A percentile compares a stretch with the other conserved stretches of the same genome.
Conservation (phyloP, 164 flowering plant genomes). For the Nymphaea colorata region DNA sequence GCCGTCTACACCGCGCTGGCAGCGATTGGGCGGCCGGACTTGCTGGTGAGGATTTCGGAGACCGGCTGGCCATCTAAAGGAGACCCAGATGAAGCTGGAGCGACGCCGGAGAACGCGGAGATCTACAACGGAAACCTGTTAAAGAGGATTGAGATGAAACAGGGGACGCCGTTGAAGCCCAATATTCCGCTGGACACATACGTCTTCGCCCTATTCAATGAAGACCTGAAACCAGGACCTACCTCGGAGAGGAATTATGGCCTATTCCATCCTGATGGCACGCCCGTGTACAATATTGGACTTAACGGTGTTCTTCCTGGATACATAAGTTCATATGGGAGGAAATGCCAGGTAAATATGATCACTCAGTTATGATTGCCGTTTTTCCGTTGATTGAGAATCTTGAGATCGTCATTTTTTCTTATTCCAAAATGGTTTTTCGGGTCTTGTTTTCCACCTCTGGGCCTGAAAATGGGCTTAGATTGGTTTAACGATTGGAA, state of each 20-base stretch:
- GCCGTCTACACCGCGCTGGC: constrained; percentile 78
- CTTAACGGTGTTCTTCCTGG: constrained; percentile 45
- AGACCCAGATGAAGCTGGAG: constrained; percentile 70
- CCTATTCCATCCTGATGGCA: constrained; percentile 65
- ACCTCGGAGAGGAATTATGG: constrained; percentile 92
- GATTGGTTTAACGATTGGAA: no score
- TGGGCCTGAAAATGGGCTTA: no score
- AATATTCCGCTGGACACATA: constrained; percentile 48
- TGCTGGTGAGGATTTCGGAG: constrained; percentile 70
- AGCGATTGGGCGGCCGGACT: constrained; percentile 64
- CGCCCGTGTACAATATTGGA: constrained; percentile 67
- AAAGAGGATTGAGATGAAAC: constrained; percentile 25
- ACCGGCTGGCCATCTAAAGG: constrained; percentile 98
- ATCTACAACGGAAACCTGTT: constrained; percentile 67
- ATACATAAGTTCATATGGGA: constrained; percentile 10
- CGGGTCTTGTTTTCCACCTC: no score
- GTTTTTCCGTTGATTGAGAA: background rate
- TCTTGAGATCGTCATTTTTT: no score
- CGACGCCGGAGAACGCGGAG: constrained; percentile 64
- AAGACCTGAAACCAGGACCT: constrained; percentile 83
- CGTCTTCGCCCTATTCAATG: constrained; percentile 90
- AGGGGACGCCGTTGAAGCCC: constrained; percentile 82
- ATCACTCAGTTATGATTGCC: background rate
- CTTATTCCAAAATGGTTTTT: no score
- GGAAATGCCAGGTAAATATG: constrained; percentile 13